A percentile compares a stretch with the other conserved stretches of the same genome.
These are phyloP conservation scores for Rhododendron henanense DNA, from an alignment of 148 eudicot species.

Conservation along the genomic window DNA sequence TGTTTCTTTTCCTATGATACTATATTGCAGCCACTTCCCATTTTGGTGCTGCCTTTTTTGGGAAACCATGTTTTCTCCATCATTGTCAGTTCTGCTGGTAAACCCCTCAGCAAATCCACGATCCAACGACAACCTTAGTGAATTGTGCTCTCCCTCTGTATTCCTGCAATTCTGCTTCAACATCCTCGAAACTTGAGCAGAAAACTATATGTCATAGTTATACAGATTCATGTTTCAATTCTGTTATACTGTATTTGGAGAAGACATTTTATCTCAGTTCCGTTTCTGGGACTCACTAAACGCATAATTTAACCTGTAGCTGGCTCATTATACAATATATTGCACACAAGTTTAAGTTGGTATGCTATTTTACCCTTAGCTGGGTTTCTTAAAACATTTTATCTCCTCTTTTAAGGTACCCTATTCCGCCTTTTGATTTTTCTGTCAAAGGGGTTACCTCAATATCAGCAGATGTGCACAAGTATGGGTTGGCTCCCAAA, in stretches of 20 bases:
- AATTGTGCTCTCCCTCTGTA: background rate
- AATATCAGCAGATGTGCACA: constrained; percentile 91
- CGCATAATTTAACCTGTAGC: background rate
- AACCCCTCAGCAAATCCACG: background rate
- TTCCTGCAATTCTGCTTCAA: background rate
- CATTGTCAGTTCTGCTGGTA: background rate
- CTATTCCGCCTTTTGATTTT: constrained; percentile 87
- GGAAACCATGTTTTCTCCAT: background rate
- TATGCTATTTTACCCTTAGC: background rate
- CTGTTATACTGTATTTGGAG: background rate
- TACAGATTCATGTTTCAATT: background rate
- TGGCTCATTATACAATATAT: background rate
- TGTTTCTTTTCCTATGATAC: background rate
- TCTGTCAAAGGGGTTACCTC: constrained; percentile 92
- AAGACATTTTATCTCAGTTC: background rate
- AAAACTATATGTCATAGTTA: background rate
- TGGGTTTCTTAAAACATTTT: background rate
- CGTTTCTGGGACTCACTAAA: background rate
- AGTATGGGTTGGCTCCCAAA: constrained; percentile 98
- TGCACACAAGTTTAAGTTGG: background rate
- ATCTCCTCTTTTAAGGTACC: constrained; percentile 50
- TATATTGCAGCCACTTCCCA: background rate
- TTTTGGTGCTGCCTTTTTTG: background rate
- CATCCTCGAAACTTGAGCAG: background rate
- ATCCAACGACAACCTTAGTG: background rate